phyloP scores from a whole-genome alignment of 2,329 filamentous ascomycete genomes.

The Penicillium digitatum region DNA sequence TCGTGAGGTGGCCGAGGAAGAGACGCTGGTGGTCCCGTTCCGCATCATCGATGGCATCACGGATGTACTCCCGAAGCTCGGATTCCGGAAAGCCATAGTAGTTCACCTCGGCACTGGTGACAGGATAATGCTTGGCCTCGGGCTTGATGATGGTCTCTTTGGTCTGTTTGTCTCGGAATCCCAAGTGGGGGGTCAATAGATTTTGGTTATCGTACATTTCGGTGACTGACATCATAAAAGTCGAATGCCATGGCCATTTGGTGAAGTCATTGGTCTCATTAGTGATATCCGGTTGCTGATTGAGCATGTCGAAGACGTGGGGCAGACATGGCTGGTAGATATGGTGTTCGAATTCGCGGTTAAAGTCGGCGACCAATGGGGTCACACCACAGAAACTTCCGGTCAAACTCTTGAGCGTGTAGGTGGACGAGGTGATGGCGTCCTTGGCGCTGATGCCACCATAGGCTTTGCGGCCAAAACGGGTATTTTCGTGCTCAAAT shows the following conservation, averaged over 20 bases:
- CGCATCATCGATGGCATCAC: conserved; percentile 32
- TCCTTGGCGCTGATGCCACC: conserved; percentile 45
- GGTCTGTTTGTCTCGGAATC: conserved; percentile 28
- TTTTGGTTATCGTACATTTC: conserved; percentile 31
- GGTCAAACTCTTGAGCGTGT: conserved; percentile 45
- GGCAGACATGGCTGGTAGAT: conserved; percentile 48
- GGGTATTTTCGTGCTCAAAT: conserved; percentile 23
- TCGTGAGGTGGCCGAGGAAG: conserved; percentile 34
- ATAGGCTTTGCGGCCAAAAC: conserved; percentile 23
- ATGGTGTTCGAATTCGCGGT: conserved; percentile 42
- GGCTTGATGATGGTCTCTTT: conserved; percentile 26
- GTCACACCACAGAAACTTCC: conserved; percentile 45
- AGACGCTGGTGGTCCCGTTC: conserved; percentile 30
- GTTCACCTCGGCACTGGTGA: conserved; percentile 26
- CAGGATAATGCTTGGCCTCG: conserved; percentile 27
- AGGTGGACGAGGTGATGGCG: conserved; percentile 43
- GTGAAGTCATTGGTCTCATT: conserved; percentile 26
- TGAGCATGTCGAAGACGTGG: conserved; percentile 31
- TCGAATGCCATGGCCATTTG: conserved; percentile 34
- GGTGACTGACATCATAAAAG: conserved; percentile 35
- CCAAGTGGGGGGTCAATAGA: conserved; percentile 26
- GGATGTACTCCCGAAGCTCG: conserved; percentile 31
- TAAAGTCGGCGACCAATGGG: conserved; percentile 44
- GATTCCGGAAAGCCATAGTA: conserved; percentile 35
- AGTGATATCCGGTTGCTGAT: conserved; percentile 22